Evolutionary conservation across 176 grass and related monocot species (phyloP).

Genomic region (Raddia distichophylla): DNA sequence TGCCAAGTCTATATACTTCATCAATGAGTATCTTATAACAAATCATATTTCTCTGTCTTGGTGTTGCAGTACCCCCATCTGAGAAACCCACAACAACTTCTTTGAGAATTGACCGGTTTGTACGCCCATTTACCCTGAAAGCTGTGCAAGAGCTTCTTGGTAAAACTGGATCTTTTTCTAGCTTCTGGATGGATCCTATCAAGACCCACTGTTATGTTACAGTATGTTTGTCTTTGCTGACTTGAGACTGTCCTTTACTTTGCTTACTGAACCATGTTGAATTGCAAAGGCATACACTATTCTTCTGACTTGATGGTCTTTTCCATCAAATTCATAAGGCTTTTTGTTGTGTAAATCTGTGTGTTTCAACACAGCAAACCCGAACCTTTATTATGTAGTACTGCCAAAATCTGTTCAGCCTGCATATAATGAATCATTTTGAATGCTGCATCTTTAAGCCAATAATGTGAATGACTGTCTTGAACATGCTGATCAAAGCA

Average conservation of each 20-base stretch:
- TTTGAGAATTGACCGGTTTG: conserved; percentile 88
- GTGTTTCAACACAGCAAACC: neutral
- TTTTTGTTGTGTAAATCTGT: neutral
- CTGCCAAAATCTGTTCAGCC: conserved; percentile 10
- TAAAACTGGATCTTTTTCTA: conserved; percentile 86
- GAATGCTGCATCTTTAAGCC: neutral
- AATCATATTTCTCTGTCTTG: conserved; percentile 6
- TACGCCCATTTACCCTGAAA: conserved; percentile 95
- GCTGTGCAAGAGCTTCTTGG: conserved; percentile 96
- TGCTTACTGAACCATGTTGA: conserved; percentile 4
- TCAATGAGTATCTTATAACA: conserved; percentile 19
- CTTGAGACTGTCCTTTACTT: neutral
- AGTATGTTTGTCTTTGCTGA: conserved; percentile 56
- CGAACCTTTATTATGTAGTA: neutral
- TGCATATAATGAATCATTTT: neutral
- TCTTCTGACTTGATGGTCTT: neutral
- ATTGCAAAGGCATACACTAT: neutral
- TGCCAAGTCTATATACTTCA: neutral
- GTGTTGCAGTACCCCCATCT: conserved; percentile 68
- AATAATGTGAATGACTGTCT: neutral
- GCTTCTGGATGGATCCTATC: conserved; percentile 99
- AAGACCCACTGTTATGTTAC: conserved; percentile 99
- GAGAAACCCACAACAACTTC: conserved; percentile 83
- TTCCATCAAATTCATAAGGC: neutral
- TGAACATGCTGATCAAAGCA: neutral